Evolutionary conservation across 352 stramenopile species (phyloP).

Genomic region (Aphanomyces invadans): DNA sequence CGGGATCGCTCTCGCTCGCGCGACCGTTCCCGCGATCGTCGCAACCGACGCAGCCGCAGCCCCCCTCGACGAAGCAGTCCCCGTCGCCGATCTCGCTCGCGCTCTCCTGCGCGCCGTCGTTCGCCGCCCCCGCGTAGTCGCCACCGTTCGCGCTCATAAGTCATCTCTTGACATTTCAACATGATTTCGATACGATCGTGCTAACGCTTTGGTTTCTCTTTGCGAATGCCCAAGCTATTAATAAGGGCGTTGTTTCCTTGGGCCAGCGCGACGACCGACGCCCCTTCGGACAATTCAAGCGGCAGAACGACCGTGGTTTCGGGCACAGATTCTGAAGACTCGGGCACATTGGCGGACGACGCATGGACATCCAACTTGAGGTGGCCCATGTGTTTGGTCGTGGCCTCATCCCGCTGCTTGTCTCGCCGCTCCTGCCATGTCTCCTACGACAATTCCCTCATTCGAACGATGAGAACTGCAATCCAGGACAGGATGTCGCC

Average conservation of each 20-base stretch:
- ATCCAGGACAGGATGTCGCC: no score
- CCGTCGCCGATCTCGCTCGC: conserved; percentile 38
- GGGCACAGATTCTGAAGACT: neutral
- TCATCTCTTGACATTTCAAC: neutral
- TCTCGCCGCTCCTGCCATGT: neutral
- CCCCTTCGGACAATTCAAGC: neutral
- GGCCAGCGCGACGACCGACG: neutral
- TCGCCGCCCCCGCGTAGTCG: conserved; percentile 27
- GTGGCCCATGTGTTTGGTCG: neutral
- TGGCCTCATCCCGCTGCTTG: conserved; percentile 3
- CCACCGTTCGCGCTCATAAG: conserved; percentile 32
- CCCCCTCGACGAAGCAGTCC: conserved; percentile 40
- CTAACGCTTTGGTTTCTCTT: conserved; percentile 8
- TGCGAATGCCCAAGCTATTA: conserved; percentile 9
- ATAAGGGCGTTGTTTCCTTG: neutral
- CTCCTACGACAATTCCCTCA: neutral
- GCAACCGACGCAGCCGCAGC: conserved; percentile 29
- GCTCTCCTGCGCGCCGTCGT: conserved; percentile 27
- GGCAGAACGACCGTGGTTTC: neutral
- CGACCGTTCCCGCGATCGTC: conserved; percentile 25
- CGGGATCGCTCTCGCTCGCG: conserved; percentile 44
- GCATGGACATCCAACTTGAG: neutral
- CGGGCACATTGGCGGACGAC: neutral
- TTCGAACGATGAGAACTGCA: neutral
- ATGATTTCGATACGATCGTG: neutral